These are phyloP conservation scores for Pythium rhizo-oryzae DNA, from an alignment of 352 stramenopile genomes.

Conservation along the genomic window DNA sequence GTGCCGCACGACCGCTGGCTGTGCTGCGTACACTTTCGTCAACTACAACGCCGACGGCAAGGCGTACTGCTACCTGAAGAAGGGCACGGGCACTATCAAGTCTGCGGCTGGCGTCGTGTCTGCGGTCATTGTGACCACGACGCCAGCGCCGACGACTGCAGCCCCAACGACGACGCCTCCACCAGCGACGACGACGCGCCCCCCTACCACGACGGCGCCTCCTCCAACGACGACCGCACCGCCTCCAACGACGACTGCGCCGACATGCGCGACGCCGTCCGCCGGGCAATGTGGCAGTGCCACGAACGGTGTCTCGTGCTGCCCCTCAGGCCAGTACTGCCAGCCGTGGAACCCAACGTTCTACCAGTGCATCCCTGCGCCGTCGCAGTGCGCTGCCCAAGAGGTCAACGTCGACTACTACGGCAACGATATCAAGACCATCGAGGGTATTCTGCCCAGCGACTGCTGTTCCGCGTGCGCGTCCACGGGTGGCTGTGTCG, in stretches of 20 bases:
- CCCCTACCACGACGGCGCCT: background rate
- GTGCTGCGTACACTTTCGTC: constrained; percentile 52
- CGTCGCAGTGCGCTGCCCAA: background rate
- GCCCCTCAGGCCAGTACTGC: constrained; percentile 51
- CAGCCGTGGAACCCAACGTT: constrained; percentile 68
- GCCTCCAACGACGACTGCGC: background rate
- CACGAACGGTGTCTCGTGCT: constrained; percentile 33
- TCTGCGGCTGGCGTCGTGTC: background rate
- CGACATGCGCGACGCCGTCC: background rate
- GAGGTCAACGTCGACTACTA: constrained; percentile 9
- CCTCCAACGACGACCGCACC: background rate
- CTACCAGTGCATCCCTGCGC: constrained; percentile 19
- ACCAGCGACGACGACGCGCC: background rate
- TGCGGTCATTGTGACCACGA: background rate
- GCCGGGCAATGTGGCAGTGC: background rate
- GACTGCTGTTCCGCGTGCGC: constrained; percentile 6
- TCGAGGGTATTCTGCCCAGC: constrained; percentile 5
- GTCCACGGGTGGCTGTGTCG: background rate
- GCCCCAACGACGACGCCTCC: background rate
- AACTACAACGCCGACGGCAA: constrained; percentile 36
- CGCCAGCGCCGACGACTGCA: background rate
- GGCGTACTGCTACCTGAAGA: constrained; percentile 33
- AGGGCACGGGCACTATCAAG: constrained; percentile 1
- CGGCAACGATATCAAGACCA: constrained; percentile 10
- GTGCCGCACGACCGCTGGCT: constrained; percentile 33